Evolutionary conservation across 192 early-diverging fungal genomes (phyloP).

Genomic region (Gigaspora rosea): DNA sequence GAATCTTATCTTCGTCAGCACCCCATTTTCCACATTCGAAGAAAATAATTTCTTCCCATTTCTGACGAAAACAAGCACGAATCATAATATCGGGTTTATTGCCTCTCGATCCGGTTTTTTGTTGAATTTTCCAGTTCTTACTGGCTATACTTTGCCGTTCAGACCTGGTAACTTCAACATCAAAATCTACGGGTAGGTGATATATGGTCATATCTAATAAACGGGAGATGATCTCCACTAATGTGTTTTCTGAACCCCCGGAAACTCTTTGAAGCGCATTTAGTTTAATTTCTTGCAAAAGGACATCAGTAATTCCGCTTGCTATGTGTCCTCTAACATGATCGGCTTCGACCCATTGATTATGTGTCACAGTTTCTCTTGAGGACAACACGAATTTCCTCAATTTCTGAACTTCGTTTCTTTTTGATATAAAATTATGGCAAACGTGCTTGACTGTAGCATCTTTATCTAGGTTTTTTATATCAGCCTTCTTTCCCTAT

Average conservation of each 20-base stretch:
- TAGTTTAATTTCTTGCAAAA: constrained; percentile 16
- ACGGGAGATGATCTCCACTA: neutral
- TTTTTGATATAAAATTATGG: constrained; percentile 7
- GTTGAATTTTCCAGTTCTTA: constrained; percentile 10
- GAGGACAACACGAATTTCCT: constrained; percentile 11
- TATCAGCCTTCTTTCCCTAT: constrained; percentile 25
- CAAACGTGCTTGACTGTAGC: neutral
- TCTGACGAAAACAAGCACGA: constrained; percentile 5
- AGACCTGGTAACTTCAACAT: constrained; percentile 28
- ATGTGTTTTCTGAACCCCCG: neutral
- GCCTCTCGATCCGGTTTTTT: constrained; percentile 19
- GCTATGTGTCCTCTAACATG: neutral
- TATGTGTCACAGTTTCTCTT: neutral
- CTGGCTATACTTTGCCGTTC: constrained; percentile 24
- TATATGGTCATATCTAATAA: constrained; percentile 18
- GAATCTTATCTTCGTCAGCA: constrained; percentile 6
- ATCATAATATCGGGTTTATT: constrained; percentile 24
- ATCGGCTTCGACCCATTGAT: constrained; percentile 20
- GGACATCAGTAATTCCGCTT: constrained; percentile 13
- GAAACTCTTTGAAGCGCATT: constrained; percentile 16
- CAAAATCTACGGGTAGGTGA: constrained; percentile 21
- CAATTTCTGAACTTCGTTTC: constrained; percentile 8
- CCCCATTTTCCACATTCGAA: constrained; percentile 15
- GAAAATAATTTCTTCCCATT: constrained; percentile 24
- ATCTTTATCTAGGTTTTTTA: constrained; percentile 21